Conservation (phyloP, 2,329 filamentous ascomycete species). For the Rhynchosporium agropyri region DNA sequence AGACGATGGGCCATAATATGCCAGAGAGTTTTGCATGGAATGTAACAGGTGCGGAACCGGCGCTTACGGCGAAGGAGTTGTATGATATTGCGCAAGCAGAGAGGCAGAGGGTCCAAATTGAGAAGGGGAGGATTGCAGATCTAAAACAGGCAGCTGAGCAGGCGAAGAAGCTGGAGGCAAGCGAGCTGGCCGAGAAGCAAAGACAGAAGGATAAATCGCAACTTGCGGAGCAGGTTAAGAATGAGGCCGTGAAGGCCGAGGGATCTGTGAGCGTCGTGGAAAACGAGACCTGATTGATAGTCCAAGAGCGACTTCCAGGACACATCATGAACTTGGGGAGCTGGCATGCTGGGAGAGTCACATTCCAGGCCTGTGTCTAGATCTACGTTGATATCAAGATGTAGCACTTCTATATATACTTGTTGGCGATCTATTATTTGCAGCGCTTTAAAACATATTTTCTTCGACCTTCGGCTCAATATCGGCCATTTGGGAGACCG, state of each 20-base stretch:
- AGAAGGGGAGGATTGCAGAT: neutral
- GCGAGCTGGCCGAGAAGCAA: neutral
- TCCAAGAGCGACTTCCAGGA: neutral
- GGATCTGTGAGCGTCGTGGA: neutral
- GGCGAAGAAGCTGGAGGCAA: neutral
- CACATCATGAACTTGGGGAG: no score
- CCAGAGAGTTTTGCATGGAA: constrained; percentile 4
- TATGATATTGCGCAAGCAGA: neutral
- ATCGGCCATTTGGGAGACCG: no score
- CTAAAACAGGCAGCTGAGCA: neutral
- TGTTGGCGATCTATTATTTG: no score
- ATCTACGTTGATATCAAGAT: no score
- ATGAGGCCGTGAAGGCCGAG: neutral
- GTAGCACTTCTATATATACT: no score
- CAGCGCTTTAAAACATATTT: no score
- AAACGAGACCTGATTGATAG: neutral
- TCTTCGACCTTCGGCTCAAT: no score
- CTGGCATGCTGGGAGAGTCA: no score
- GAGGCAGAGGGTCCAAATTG: no score
- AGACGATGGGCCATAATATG: constrained; percentile 12
- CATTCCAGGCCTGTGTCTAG: no score
- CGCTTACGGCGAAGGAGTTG: constrained; percentile 1
- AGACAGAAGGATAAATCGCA: neutral
- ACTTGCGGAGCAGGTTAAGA: constrained; percentile 2
- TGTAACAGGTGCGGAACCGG: constrained; percentile 1